phyloP scores from a whole-genome alignment of 805 yeast species.

The Candida tammaniensis region DNA sequence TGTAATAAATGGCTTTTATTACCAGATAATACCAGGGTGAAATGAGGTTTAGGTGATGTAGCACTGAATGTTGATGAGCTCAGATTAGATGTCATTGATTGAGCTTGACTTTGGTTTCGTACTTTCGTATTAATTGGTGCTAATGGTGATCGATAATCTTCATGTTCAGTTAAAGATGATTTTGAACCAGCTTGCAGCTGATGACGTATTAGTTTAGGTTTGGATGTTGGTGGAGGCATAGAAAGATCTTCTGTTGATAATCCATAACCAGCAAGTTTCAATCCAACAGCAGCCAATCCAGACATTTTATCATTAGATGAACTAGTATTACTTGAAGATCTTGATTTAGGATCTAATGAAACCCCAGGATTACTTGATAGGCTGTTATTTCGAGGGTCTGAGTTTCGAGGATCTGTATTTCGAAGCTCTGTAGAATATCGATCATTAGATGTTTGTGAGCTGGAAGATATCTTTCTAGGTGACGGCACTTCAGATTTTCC shows the following conservation, averaged over 20 bases:
- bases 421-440: neutral
- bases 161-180: too few species aligned
- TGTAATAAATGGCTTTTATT: constrained; percentile 24
- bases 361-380: constrained; percentile 9
- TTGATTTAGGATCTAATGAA: constrained; percentile 13
- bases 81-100: too few species aligned
- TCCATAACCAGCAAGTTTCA: constrained; percentile 28
- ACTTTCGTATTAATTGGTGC: neutral
- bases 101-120: neutral
- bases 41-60: too few species aligned
- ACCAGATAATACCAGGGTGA: too few species aligned
- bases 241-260: constrained; percentile 23
- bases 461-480: constrained; percentile 8
- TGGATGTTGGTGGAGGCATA: constrained; percentile 19
- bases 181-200: too few species aligned
- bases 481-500: neutral
- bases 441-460: constrained; percentile 10
- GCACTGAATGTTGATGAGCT: too few species aligned
- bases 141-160: neutral
- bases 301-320: neutral
- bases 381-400: constrained; percentile 9
- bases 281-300: constrained; percentile 21
- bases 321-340: constrained; percentile 6
- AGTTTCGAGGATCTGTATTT: too few species aligned
- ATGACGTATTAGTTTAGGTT: too few species aligned